Percentiles rank a stretch among this genome's conserved stretches.
phyloP scores from a whole-genome alignment of 805 yeast species.

The Myxozyma sirexii region DNA sequence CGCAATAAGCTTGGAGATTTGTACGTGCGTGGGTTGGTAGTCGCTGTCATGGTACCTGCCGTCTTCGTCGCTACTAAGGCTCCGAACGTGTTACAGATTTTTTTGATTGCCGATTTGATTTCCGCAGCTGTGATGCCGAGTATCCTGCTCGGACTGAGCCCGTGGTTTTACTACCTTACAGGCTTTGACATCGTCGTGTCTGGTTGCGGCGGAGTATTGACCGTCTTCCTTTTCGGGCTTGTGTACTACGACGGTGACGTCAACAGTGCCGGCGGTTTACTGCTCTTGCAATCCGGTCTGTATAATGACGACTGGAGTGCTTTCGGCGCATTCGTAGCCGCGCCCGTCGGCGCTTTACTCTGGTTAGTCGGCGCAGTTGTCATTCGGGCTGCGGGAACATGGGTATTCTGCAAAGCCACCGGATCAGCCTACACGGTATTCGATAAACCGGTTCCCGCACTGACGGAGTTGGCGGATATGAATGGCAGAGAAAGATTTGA shows the following conservation, averaged over 20 bases:
- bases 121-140: slow-evolving; percentile 87
- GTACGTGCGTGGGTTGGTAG: slow-evolving; percentile 70
- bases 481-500: not conserved
- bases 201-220: slow-evolving; percentile 78
- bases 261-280: slow-evolving; percentile 71
- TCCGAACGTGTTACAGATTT: slow-evolving; percentile 79
- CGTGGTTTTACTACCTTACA: slow-evolving; percentile 64
- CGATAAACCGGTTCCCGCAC: slow-evolving; percentile 3
- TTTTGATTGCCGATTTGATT: slow-evolving; percentile 85
- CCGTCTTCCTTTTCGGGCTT: slow-evolving; percentile 81
- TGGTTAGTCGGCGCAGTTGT: slow-evolving; percentile 39
- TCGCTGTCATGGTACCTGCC: slow-evolving; percentile 80
- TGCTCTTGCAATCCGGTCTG: slow-evolving; percentile 66
- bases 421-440: slow-evolving; percentile 15
- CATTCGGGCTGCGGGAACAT: slow-evolving; percentile 12
- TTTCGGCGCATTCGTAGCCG: slow-evolving; percentile 90
- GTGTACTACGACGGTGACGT: slow-evolving; percentile 70
- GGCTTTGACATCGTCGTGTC: slow-evolving; percentile 84
- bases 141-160: slow-evolving; percentile 74
- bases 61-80: slow-evolving; percentile 84
- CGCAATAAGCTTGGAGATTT: slow-evolving; percentile 72
- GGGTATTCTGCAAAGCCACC: slow-evolving; percentile 1
- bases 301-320: slow-evolving; percentile 89
- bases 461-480: slow-evolving; percentile 8
- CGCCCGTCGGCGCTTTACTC: slow-evolving; percentile 78